These are phyloP conservation scores for Aspergillus sp. DNA, from an alignment of 2,329 filamentous ascomycete species.

Conservation along the genomic window DNA sequence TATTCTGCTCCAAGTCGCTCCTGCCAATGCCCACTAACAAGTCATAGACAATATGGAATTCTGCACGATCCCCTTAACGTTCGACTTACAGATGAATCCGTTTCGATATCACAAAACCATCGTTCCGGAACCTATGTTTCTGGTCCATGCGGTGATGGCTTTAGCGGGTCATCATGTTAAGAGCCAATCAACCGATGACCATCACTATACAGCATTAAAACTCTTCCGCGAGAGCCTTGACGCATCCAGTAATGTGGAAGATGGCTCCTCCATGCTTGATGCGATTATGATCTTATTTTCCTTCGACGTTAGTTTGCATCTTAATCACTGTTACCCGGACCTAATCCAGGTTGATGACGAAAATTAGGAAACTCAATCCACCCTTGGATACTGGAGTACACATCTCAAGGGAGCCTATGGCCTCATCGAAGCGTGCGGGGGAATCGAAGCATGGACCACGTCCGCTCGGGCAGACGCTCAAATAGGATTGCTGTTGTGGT, in stretches of 20 bases:
- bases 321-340: not conserved
- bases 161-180: constrained; percentile 7
- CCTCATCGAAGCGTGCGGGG: constrained; percentile 5
- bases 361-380: constrained; percentile 5
- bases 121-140: not conserved
- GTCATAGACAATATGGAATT: constrained; percentile 6
- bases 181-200: not conserved
- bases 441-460: not conserved
- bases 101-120: not conserved
- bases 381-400: not conserved
- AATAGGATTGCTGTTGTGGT: constrained; percentile 5
- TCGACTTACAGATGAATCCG: not conserved
- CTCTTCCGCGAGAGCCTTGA: not conserved
- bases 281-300: constrained; percentile 2
- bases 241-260: not conserved
- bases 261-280: not conserved
- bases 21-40: not conserved
- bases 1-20: not conserved
- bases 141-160: constrained; percentile 8
- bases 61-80: constrained; percentile 6
- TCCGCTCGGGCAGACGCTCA: not conserved
- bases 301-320: constrained; percentile 1
- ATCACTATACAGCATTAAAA: constrained; percentile 5
- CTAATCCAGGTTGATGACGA: not conserved
- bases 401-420: constrained; percentile 6